Evolutionary conservation across 2,329 filamentous ascomycete species (phyloP).

Genomic region (Xylaria sp.): DNA sequence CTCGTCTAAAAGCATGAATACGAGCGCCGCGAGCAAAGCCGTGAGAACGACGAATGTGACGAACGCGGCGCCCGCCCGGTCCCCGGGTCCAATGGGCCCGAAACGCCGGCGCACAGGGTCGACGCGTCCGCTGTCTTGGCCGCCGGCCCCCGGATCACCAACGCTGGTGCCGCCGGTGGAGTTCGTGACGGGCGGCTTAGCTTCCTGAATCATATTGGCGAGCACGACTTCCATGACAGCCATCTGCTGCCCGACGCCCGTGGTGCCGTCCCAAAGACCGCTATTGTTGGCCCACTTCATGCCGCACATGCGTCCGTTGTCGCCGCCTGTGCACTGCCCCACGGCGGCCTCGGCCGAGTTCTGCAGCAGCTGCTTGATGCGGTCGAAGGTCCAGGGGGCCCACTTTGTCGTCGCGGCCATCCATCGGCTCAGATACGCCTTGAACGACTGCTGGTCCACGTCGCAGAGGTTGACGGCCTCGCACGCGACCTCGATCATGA

Average conservation of each 20-base stretch:
- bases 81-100: constrained; percentile 63
- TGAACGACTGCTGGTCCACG: constrained; percentile 70
- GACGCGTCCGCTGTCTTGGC: constrained; percentile 57
- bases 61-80: constrained; percentile 75
- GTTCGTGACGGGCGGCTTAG: constrained; percentile 52
- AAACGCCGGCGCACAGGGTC: constrained; percentile 42
- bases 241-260: constrained; percentile 77
- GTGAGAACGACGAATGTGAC: constrained; percentile 67
- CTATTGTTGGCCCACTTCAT: constrained; percentile 65
- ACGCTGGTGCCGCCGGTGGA: constrained; percentile 61
- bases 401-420: constrained; percentile 70
- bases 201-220: constrained; percentile 64
- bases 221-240: constrained; percentile 72
- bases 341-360: constrained; percentile 67
- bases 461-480: constrained; percentile 70
- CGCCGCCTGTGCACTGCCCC: constrained; percentile 66
- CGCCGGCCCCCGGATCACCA: constrained; percentile 59
- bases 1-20: constrained; percentile 63
- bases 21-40: constrained; percentile 62
- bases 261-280: constrained; percentile 65
- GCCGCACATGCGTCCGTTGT: constrained; percentile 67
- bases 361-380: constrained; percentile 63
- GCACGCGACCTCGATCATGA: constrained; percentile 74
- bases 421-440: constrained; percentile 70
- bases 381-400: constrained; percentile 66